phyloP scores from a whole-genome alignment of 2,329 filamentous ascomycete genomes.

The Knufia petricola region DNA sequence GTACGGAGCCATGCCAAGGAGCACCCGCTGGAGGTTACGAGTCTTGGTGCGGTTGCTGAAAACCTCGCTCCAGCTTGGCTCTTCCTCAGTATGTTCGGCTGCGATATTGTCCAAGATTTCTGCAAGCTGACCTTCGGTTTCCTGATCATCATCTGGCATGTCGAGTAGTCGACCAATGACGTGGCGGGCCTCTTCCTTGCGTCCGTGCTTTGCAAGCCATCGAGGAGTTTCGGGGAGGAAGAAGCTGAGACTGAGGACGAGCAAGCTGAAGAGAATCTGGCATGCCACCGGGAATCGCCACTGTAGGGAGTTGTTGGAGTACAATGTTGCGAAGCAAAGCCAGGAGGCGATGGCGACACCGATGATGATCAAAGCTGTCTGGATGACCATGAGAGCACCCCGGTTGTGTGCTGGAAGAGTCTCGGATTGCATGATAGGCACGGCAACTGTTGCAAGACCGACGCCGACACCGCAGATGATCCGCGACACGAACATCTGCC shows the following conservation, averaged over 20 bases:
- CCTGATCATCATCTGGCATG: constrained; percentile 25
- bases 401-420: constrained; percentile 35
- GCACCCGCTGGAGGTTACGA: constrained; percentile 28
- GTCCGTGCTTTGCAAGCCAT: constrained; percentile 37
- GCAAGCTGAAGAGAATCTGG: constrained; percentile 30
- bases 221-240: constrained; percentile 34
- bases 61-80: constrained; percentile 29
- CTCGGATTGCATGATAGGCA: constrained; percentile 36
- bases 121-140: constrained; percentile 29
- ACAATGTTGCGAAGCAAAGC: constrained; percentile 12
- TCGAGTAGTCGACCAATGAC: constrained; percentile 28
- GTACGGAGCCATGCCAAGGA: constrained; percentile 31
- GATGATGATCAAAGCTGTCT: constrained; percentile 12
- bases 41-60: constrained; percentile 28
- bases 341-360: constrained; percentile 13
- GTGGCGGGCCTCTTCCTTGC: constrained; percentile 28
- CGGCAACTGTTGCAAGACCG: constrained; percentile 27
- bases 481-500: constrained; percentile 37
- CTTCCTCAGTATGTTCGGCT: constrained; percentile 25
- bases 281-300: constrained; percentile 17
- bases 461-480: constrained; percentile 37
- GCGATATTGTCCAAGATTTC: constrained; percentile 28
- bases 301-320: constrained; percentile 22
- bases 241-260: constrained; percentile 31
- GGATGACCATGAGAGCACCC: constrained; percentile 30